Base-by-base conservation (phyloP, 108 stramenopile genomes). In the Pseudonitzschia delicatissima region DNA sequence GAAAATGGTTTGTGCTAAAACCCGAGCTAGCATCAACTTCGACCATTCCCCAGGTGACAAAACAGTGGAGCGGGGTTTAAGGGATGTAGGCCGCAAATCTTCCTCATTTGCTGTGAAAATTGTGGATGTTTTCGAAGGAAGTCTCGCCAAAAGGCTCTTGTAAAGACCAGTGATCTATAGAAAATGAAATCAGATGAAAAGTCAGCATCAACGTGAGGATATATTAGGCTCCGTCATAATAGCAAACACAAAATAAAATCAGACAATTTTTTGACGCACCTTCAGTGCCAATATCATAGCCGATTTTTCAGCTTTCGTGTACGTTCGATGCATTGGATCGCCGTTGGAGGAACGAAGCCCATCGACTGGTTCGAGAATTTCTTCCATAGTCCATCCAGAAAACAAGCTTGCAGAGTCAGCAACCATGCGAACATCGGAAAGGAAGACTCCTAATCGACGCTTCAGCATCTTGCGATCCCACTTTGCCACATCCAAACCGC, bases 11-110 rank as follows among this genome's bases (percentile, higher is more conserved):
- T 91, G 93, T 2, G 90, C 86, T 39, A 94, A 73, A 0, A 89
- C 82, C 55, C 81, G 71, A 8, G 93, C 77, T 8, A 94, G 63
- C 13, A 94, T 58, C 28, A 91, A 70, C 53, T 87, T 86, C 17
- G 88, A 87, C 93, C 93, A 94, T 64, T 94, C 93, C 9, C 81
- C 80, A 34, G 93, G 87, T 5, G 93, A 94, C 9, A 94, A 60
- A 13, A 80, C 45, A 35, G 71, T 58, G 25, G 78, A 68, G 18
- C 78, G 79, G 36, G 89, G 87, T 17, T 84, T 72, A 20, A 83
- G 44, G 21, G 85, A 57, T 20, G 86, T 80, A 33, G 84, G 86
- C 36, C 77, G 76, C 59, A 90, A 59, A 34, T 94, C 88, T 28
- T 94, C 87, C 74, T 94, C 93, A 44, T 85, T 83, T 5, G 87